Conservation (phyloP, 2,329 filamentous ascomycete genomes). For the Truncatella angustata region DNA sequence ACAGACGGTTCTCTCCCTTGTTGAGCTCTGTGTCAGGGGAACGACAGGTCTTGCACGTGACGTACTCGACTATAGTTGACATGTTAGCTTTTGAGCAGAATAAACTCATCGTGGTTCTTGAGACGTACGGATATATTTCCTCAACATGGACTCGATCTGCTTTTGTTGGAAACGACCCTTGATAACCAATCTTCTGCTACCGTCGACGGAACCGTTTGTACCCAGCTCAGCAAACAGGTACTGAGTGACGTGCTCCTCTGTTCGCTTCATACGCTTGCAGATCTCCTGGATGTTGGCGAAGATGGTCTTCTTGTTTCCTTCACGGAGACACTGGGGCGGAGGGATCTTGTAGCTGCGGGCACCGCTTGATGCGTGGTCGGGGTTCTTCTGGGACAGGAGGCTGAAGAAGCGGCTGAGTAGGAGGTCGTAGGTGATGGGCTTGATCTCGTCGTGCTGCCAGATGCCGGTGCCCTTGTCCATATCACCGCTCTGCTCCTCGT, state of each 20-base stretch:
- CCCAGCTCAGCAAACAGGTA: slow-evolving; percentile 98
- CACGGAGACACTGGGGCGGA: slow-evolving; percentile 94
- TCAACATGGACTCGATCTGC: slow-evolving; percentile 95
- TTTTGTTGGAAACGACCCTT: slow-evolving; percentile 99
- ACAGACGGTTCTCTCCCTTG: slow-evolving; percentile 98
- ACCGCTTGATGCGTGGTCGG: slow-evolving; percentile 85
- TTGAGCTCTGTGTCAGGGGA: slow-evolving; percentile 92
- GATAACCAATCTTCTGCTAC: slow-evolving; percentile 89
- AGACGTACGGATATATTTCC: slow-evolving; percentile 88
- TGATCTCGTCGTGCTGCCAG: slow-evolving; percentile 79
- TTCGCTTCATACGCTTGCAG: slow-evolving; percentile 98
- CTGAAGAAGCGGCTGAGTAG: slow-evolving; percentile 92
- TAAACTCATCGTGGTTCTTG: no score
- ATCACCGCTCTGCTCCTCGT: slow-evolving; percentile 66
- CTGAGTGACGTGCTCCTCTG: slow-evolving; percentile 94
- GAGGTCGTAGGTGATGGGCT: slow-evolving; percentile 78
- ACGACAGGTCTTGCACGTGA: slow-evolving; percentile 98
- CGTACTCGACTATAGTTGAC: slow-evolving; percentile 74
- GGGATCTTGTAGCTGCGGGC: slow-evolving; percentile 98
- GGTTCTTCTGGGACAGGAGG: slow-evolving; percentile 92
- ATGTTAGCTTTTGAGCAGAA: background rate
- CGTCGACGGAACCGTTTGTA: slow-evolving; percentile 93
- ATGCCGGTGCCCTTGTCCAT: slow-evolving; percentile 86
- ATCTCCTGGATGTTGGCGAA: slow-evolving; percentile 99
- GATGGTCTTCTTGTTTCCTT: slow-evolving; percentile 99